Evolutionary conservation across 1,139 yeast species (phyloP).

Genomic region (Tardiomyces digboiensis): DNA sequence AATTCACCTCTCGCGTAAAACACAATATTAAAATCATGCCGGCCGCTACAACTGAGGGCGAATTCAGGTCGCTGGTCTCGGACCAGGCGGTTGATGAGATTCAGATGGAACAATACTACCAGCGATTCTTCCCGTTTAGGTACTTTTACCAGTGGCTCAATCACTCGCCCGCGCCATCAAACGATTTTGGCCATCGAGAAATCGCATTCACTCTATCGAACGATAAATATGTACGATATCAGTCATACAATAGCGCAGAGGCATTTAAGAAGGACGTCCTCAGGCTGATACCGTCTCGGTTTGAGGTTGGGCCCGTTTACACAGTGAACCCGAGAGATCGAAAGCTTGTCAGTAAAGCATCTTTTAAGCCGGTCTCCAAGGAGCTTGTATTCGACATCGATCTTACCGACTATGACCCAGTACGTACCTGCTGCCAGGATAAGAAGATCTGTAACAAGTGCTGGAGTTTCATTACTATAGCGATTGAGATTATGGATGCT

Average conservation of each 20-base stretch:
- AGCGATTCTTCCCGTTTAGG: constrained; percentile 50
- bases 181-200: constrained; percentile 73
- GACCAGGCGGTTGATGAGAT: neutral
- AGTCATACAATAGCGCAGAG: constrained; percentile 54
- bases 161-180: constrained; percentile 64
- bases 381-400: constrained; percentile 96
- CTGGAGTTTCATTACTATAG: constrained; percentile 91
- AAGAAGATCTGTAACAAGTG: constrained; percentile 82
- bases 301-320: constrained; percentile 93
- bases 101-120: constrained; percentile 41
- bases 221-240: constrained; percentile 76
- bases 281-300: constrained; percentile 74
- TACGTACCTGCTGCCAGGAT: constrained; percentile 88
- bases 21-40: too few relatives aligned
- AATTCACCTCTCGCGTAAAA: too few relatives aligned
- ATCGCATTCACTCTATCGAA: constrained; percentile 81
- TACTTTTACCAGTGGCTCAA: constrained; percentile 80
- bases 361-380: constrained; percentile 72
- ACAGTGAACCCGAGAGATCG: constrained; percentile 80
- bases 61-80: neutral
- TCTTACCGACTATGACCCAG: constrained; percentile 91
- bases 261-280: constrained; percentile 73
- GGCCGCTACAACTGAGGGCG: too few relatives aligned
- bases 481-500: constrained; percentile 62
- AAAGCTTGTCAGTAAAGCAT: constrained; percentile 66